Evolutionary conservation across 805 yeast species (phyloP).

Genomic region (Zygosaccharomyces kombuchaensis): DNA sequence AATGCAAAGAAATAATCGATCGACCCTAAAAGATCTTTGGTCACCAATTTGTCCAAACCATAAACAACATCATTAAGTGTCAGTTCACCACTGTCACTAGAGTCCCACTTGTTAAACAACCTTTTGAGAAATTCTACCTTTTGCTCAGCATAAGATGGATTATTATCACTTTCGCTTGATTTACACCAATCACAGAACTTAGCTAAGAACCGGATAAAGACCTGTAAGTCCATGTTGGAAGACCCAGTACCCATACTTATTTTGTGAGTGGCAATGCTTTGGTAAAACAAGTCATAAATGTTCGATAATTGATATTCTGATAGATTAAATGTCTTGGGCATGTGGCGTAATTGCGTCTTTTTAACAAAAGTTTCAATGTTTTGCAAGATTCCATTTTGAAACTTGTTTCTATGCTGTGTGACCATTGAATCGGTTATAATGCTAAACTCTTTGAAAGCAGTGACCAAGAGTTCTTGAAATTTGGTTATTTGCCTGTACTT

Average conservation of each 20-base stretch:
- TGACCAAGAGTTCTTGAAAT: constrained; percentile 85
- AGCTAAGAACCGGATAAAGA: constrained; percentile 69
- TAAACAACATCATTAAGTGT: constrained; percentile 63
- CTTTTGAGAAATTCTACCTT: constrained; percentile 53
- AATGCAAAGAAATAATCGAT: constrained; percentile 75
- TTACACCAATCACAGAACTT: constrained; percentile 76
- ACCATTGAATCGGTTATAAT: constrained; percentile 73
- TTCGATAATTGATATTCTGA: constrained; percentile 56
- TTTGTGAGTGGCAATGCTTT: constrained; percentile 65
- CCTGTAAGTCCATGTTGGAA: constrained; percentile 68
- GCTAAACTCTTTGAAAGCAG: constrained; percentile 87
- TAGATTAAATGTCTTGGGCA: constrained; percentile 68
- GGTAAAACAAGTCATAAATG: constrained; percentile 80
- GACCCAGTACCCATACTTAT: constrained; percentile 48
- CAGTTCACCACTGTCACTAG: constrained; percentile 49
- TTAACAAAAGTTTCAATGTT: constrained; percentile 89
- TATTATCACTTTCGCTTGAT: constrained; percentile 36
- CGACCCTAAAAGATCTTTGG: constrained; percentile 70
- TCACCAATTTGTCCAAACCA: constrained; percentile 67
- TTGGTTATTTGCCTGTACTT: constrained; percentile 66
- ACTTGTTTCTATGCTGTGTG: constrained; percentile 60
- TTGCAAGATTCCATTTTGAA: constrained; percentile 70
- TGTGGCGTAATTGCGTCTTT: constrained; percentile 81
- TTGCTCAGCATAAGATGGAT: constrained; percentile 29
- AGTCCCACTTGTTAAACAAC: constrained; percentile 69